Percentiles rank a stretch among this genome's conserved stretches.
These are phyloP conservation scores for Solanum chiquidenum DNA, from an alignment of 257 asterid species.

Conservation along the genomic window DNA sequence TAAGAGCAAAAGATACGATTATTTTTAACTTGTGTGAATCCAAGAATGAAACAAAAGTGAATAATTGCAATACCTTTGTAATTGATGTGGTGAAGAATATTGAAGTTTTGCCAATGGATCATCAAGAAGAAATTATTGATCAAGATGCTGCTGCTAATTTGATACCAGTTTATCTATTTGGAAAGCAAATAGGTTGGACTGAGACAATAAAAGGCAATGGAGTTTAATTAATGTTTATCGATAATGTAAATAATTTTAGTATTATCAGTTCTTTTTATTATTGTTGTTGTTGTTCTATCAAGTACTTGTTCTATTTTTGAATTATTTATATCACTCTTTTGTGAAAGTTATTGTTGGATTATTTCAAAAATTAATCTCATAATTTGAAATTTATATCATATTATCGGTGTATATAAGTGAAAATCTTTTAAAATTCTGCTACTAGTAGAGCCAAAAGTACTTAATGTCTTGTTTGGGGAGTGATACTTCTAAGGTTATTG, in stretches of 20 bases:
- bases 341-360: neutral
- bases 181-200: neutral
- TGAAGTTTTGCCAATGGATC: neutral
- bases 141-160: neutral
- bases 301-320: neutral
- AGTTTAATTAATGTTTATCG: neutral
- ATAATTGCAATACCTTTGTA: neutral
- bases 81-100: neutral
- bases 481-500: neutral
- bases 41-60: neutral
- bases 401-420: too few relatives aligned
- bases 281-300: too few relatives aligned
- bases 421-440: neutral
- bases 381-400: too few relatives aligned
- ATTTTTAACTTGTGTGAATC: constrained; percentile 3
- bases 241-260: too few relatives aligned
- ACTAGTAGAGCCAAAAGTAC: neutral
- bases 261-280: too few relatives aligned
- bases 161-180: neutral
- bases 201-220: neutral
- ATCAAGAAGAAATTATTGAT: neutral
- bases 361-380: too few relatives aligned
- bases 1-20: constrained; percentile 37
- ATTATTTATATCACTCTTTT: neutral
- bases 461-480: neutral